These are phyloP conservation scores for Phytophthora ohioensis DNA, from an alignment of 352 stramenopile species.

Conservation along the genomic window DNA sequence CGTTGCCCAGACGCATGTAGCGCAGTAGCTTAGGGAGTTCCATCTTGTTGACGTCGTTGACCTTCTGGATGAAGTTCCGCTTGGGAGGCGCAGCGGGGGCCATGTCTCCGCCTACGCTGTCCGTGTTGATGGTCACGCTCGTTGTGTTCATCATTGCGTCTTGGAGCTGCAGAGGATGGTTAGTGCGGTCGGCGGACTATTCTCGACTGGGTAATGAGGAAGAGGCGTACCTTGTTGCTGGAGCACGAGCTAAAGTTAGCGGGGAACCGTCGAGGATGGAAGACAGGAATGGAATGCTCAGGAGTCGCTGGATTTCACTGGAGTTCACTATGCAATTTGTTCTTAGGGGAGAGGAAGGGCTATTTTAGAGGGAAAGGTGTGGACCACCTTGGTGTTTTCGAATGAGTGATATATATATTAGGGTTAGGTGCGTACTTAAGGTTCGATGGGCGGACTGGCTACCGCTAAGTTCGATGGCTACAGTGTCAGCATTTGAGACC, in stretches of 20 bases:
- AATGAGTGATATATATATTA: background rate
- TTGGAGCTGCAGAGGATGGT: slow-evolving; percentile 12
- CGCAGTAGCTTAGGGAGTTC: slow-evolving; percentile 88
- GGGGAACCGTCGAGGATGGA: background rate
- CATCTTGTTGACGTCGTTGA: slow-evolving; percentile 92
- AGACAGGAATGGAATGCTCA: slow-evolving; percentile 25
- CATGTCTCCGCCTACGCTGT: slow-evolving; percentile 72
- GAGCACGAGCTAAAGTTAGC: slow-evolving; percentile 29
- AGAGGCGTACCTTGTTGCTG: slow-evolving; percentile 4
- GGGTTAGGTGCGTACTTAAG: slow-evolving; percentile 12
- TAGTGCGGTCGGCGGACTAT: slow-evolving; percentile 22
- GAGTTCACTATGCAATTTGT: slow-evolving; percentile 16
- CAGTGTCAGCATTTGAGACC: background rate
- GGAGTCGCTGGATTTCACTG: background rate
- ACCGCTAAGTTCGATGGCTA: slow-evolving; percentile 28
- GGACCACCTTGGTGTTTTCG: slow-evolving; percentile 7
- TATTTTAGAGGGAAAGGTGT: slow-evolving; percentile 12
- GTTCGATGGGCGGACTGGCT: slow-evolving; percentile 21
- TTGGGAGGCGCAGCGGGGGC: slow-evolving; percentile 59
- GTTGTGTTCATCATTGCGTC: slow-evolving; percentile 73
- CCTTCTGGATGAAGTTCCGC: slow-evolving; percentile 79
- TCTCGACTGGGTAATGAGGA: slow-evolving; percentile 23
- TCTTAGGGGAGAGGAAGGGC: slow-evolving; percentile 12
- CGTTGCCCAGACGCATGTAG: slow-evolving; percentile 89
- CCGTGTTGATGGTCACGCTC: slow-evolving; percentile 82